phyloP scores from a whole-genome alignment of 75 land plant species.

The Cunninghamia lanceolata region DNA sequence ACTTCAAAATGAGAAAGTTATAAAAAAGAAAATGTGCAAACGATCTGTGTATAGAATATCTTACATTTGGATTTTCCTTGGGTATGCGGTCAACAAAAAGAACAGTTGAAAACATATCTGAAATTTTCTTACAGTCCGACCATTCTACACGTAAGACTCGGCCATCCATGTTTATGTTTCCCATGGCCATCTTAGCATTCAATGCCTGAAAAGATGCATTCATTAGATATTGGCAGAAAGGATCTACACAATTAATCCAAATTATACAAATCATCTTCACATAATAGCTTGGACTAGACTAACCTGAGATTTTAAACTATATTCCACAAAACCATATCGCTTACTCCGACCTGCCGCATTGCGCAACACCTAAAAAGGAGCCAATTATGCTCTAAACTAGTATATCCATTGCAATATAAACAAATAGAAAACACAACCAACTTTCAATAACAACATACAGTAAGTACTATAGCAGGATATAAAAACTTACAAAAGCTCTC shows the following conservation, averaged over 20 bases:
- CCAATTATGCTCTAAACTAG: background rate
- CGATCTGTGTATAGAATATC: background rate
- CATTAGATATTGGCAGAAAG: background rate
- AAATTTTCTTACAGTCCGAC: constrained; percentile 19
- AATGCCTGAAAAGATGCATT: constrained; percentile 8
- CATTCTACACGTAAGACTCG: constrained; percentile 26
- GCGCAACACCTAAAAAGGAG: constrained; percentile 12
- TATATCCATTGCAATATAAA: background rate
- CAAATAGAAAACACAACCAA: background rate
- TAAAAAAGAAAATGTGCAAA: background rate
- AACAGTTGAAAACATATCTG: constrained; percentile 29
- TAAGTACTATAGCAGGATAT: background rate
- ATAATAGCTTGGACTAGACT: background rate
- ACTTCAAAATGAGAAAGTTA: background rate
- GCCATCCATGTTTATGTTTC: constrained; percentile 29
- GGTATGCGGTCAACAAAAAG: constrained; percentile 29
- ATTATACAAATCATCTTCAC: background rate
- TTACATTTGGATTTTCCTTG: constrained; percentile 21
- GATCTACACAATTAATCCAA: background rate
- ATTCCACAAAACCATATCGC: constrained; percentile 33
- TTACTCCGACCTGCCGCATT: constrained; percentile 25
- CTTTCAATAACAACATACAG: background rate
- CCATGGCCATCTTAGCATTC: constrained; percentile 19
- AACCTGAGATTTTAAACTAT: constrained; percentile 32
- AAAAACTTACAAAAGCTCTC: constrained; percentile 25